Evolutionary conservation across 2,329 filamentous ascomycete genomes (phyloP).

Genomic region (Claviceps paspali): DNA sequence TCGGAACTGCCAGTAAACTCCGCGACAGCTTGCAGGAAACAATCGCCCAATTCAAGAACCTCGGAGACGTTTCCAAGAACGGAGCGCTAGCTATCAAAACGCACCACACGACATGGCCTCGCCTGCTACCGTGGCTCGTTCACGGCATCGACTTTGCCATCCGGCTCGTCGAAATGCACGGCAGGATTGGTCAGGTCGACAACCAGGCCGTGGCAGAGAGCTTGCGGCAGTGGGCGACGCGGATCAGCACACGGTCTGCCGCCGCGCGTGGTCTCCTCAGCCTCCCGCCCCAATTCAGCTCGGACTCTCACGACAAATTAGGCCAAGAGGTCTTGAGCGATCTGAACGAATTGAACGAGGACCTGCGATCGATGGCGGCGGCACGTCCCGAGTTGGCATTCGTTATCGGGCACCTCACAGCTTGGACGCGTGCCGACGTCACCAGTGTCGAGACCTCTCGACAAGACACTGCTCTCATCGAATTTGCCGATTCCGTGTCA

Average conservation of each 20-base stretch:
- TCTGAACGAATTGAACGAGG: slow-evolving; percentile 21
- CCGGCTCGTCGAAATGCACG: slow-evolving; percentile 50
- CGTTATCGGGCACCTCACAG: slow-evolving; percentile 47
- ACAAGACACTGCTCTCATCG: slow-evolving; percentile 15
- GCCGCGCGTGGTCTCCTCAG: slow-evolving; percentile 26
- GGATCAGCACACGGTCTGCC: slow-evolving; percentile 27
- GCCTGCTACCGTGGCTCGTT: slow-evolving; percentile 42
- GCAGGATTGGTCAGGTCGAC: slow-evolving; percentile 41
- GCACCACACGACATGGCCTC: slow-evolving; percentile 12
- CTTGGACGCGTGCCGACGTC: slow-evolving; percentile 38
- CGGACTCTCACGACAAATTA: slow-evolving; percentile 19
- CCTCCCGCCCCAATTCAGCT: slow-evolving; percentile 37
- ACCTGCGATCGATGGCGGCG: slow-evolving; percentile 24
- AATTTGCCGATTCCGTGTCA: slow-evolving; percentile 44
- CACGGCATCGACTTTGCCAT: slow-evolving; percentile 49
- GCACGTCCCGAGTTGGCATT: slow-evolving; percentile 45
- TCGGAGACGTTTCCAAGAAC: slow-evolving; percentile 16
- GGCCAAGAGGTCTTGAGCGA: slow-evolving; percentile 20
- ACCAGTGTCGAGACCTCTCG: slow-evolving; percentile 6
- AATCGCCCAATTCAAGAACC: slow-evolving; percentile 20
- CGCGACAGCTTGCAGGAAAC: slow-evolving; percentile 24
- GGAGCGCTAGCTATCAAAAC: slow-evolving; percentile 10
- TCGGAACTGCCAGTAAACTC: slow-evolving; percentile 25
- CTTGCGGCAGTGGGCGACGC: slow-evolving; percentile 34
- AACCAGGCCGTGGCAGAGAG: slow-evolving; percentile 27